Conservation (phyloP, 192 early-diverging fungal genomes). For the Linnemannia schmuckeri region DNA sequence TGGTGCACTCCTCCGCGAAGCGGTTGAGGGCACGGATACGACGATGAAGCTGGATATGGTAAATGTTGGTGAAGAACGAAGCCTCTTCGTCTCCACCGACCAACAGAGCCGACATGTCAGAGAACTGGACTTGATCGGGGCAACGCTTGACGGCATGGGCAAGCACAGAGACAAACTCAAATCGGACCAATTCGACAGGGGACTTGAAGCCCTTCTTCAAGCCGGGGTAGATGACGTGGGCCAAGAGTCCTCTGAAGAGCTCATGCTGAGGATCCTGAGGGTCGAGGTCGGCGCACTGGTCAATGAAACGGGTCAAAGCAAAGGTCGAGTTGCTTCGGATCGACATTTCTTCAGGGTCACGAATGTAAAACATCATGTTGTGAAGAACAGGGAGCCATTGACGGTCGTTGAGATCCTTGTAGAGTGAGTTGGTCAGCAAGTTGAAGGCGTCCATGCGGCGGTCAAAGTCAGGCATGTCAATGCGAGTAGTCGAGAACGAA, state of each 20-base stretch:
- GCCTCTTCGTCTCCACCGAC: conserved; percentile 89
- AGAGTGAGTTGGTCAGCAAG: conserved; percentile 77
- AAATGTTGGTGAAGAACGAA: conserved; percentile 95
- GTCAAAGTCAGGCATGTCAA: conserved; percentile 94
- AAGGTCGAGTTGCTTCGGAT: conserved; percentile 86
- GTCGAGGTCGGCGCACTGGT: conserved; percentile 56
- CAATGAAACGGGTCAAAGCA: conserved; percentile 81
- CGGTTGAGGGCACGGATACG: conserved; percentile 86
- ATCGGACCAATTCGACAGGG: conserved; percentile 69
- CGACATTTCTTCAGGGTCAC: conserved; percentile 88
- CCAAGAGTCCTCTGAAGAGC: conserved; percentile 64
- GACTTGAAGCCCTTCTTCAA: conserved; percentile 77
- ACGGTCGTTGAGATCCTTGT: conserved; percentile 69
- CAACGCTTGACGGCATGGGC: conserved; percentile 72
- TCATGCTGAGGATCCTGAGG: conserved; percentile 39
- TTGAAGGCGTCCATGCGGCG: conserved; percentile 82
- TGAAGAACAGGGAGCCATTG: conserved; percentile 94
- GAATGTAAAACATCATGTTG: conserved; percentile 86
- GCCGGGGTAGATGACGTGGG: conserved; percentile 76
- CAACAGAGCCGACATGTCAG: conserved; percentile 74
- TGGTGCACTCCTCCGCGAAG: conserved; percentile 67
- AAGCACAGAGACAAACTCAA: conserved; percentile 79
- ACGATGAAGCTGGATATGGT: conserved; percentile 96
- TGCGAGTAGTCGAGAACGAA: conserved; percentile 74
- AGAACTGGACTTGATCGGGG: conserved; percentile 69